Percentiles rank a stretch among this genome's conserved stretches.
These are phyloP conservation scores for Volvariella volvacea DNA, from an alignment of 1,284 basidiomycete species.

Conservation along the genomic window DNA sequence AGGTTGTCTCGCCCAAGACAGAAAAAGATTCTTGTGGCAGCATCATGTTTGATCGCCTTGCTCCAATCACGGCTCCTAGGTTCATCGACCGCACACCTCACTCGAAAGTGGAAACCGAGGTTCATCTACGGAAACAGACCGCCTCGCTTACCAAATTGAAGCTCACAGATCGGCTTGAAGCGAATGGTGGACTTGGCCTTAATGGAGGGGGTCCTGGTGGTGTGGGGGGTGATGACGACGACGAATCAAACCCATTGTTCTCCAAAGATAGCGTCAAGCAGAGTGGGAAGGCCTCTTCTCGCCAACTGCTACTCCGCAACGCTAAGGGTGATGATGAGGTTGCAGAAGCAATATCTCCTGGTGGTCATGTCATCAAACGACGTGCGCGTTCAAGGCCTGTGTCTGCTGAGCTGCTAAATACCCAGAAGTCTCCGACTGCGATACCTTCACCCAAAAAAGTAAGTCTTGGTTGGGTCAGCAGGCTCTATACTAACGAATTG, in stretches of 20 bases:
- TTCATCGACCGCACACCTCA: conserved; percentile 50
- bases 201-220: conserved; percentile 4
- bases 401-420: conserved; percentile 55
- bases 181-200: conserved; percentile 19
- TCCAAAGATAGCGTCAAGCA: conserved; percentile 21
- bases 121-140: conserved; percentile 52
- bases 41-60: conserved; percentile 54
- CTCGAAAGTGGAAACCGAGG: conserved; percentile 57
- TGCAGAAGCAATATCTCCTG: conserved; percentile 62
- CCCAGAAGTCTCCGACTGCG: conserved; percentile 26
- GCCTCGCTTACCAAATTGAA: conserved; percentile 61
- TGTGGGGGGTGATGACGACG: conserved; percentile 31
- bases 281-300: conserved; percentile 19
- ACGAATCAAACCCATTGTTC: conserved; percentile 24
- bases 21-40: neutral
- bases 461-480: conserved; percentile 12
- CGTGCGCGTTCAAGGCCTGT: conserved; percentile 63
- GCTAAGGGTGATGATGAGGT: conserved; percentile 50
- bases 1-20: conserved; percentile 32
- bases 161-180: conserved; percentile 44
- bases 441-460: conserved; percentile 37
- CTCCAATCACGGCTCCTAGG: conserved; percentile 53
- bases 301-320: conserved; percentile 16
- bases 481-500: neutral
- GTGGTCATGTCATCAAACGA: conserved; percentile 65